Evolutionary conservation across 352 stramenopile genomes (phyloP).

Genomic region (Globisporangium takayamanum): DNA sequence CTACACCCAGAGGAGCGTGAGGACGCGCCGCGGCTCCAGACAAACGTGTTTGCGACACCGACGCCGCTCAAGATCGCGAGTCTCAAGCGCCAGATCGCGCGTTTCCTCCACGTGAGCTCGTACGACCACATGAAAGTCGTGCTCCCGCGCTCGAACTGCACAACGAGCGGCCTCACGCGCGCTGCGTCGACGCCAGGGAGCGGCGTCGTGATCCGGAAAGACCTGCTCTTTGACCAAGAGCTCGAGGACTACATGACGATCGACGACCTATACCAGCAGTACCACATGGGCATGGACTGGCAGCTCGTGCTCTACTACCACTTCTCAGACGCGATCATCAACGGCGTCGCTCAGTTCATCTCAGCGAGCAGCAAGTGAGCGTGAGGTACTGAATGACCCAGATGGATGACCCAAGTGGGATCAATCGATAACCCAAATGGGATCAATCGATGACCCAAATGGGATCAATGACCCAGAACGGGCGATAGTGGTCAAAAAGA

Average conservation of each 20-base stretch:
- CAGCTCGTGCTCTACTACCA: slow-evolving; percentile 71
- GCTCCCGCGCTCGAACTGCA: slow-evolving; percentile 43
- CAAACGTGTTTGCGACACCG: slow-evolving; percentile 55
- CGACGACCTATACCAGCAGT: slow-evolving; percentile 82
- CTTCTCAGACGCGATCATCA: slow-evolving; percentile 70
- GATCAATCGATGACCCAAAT: too few relatives aligned
- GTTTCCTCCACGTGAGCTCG: slow-evolving; percentile 39
- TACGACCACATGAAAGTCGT: slow-evolving; percentile 53
- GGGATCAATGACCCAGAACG: too few relatives aligned
- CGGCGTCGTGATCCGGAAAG: slow-evolving; percentile 36
- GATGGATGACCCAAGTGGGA: background rate
- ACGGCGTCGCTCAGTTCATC: slow-evolving; percentile 58
- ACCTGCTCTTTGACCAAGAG: slow-evolving; percentile 70
- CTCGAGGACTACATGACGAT: slow-evolving; percentile 64
- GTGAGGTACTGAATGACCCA: background rate
- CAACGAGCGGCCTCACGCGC: slow-evolving; percentile 33
- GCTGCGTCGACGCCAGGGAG: slow-evolving; percentile 12
- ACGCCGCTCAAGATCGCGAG: slow-evolving; percentile 63
- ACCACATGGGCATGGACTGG: slow-evolving; percentile 59
- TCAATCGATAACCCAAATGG: too few relatives aligned
- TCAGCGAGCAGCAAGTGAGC: slow-evolving; percentile 14
- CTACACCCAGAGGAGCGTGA: slow-evolving; percentile 46
- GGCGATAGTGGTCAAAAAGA: background rate
- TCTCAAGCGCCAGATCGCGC: slow-evolving; percentile 61
- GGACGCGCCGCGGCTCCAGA: slow-evolving; percentile 28